A percentile compares a stretch with the other conserved stretches of the same genome.
Evolutionary conservation across 1,284 basidiomycete genomes (phyloP).

Genomic region (Irpex sp.): DNA sequence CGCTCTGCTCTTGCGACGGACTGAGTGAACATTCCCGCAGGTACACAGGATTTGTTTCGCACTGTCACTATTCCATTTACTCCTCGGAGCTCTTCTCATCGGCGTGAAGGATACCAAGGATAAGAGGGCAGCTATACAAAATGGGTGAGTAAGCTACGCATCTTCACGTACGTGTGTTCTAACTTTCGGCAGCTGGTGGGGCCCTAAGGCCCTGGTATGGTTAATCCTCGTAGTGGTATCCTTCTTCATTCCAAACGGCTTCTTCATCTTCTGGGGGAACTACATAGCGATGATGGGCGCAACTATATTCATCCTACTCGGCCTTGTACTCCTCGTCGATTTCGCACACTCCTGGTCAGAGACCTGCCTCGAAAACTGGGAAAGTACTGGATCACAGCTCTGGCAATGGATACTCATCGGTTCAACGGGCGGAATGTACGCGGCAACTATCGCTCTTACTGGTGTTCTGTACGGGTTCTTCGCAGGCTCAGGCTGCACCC

Average conservation of each 20-base stretch:
- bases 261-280: slow-evolving; percentile 97
- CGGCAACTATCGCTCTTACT: slow-evolving; percentile 78
- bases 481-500: slow-evolving; percentile 77
- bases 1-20: background rate
- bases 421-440: slow-evolving; percentile 89
- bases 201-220: slow-evolving; percentile 91
- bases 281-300: slow-evolving; percentile 90
- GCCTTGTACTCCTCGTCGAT: slow-evolving; percentile 95
- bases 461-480: slow-evolving; percentile 91
- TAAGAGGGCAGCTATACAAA: slow-evolving; percentile 92
- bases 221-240: slow-evolving; percentile 69
- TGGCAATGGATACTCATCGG: slow-evolving; percentile 98
- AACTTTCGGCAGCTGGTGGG: slow-evolving; percentile 80
- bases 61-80: slow-evolving; percentile 82
- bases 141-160: slow-evolving; percentile 63
- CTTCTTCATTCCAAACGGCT: slow-evolving; percentile 91
- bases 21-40: slow-evolving; percentile 36
- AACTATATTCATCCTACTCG: slow-evolving; percentile 92
- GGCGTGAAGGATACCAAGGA: slow-evolving; percentile 88
- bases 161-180: background rate
- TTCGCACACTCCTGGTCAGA: slow-evolving; percentile 99
- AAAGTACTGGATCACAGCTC: slow-evolving; percentile 75
- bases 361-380: slow-evolving; percentile 94
- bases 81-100: slow-evolving; percentile 76
- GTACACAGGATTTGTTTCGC: slow-evolving; percentile 98